Base-by-base conservation (phyloP, 192 early-diverging fungal species). In the Coemansia sp. region DNA sequence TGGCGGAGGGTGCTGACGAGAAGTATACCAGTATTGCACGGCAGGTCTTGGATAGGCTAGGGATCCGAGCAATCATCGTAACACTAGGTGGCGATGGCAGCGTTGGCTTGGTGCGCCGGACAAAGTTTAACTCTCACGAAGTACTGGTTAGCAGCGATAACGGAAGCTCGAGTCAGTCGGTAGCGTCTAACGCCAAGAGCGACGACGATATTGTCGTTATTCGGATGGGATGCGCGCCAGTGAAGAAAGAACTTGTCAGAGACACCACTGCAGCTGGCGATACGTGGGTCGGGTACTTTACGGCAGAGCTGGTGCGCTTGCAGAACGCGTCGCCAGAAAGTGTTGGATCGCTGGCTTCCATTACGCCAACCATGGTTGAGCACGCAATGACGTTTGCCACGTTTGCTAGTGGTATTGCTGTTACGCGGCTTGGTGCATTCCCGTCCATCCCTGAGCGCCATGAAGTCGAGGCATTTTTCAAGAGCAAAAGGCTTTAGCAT, bases 241-340 rank as follows among this genome's bases (percentile, higher is more conserved):
- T 75, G 10, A 38, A 41, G 11, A 64, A 50, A 11, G 66, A 81
- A 5, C 54, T 59, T 37, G 60, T 83, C 45, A 51, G 27, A 21
- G 81, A 83, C 56, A 83, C 81, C 0, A 83, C 76, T 2, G 75
- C 69, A 0, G 81, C 81, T 1, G 81, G 81, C 21, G 81, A 83
- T 48, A 75, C 73, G 1, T 83, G 81, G 81, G 72, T 79, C 15
- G 81, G 81, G 15, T 83, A 73, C 56, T 83, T 83, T 76, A 70
- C 49, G 2, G 73, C 79, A 6, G 72, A 75, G 54, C 62, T 80
- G 51, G 77, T 72, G 23, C 58, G 69, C 6, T 22, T 58, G 38
- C 77, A 80, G 39, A 62, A 50, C 21, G 62, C 55, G 15, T 80
- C 73, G 5, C 72, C 72, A 0, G 72, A 80, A 23, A 75, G 69